A percentile compares a stretch with the other conserved stretches of the same genome.
Evolutionary conservation across 768 basidiomycete species (phyloP).

Genomic region (Panaeolus papilionaceus): DNA sequence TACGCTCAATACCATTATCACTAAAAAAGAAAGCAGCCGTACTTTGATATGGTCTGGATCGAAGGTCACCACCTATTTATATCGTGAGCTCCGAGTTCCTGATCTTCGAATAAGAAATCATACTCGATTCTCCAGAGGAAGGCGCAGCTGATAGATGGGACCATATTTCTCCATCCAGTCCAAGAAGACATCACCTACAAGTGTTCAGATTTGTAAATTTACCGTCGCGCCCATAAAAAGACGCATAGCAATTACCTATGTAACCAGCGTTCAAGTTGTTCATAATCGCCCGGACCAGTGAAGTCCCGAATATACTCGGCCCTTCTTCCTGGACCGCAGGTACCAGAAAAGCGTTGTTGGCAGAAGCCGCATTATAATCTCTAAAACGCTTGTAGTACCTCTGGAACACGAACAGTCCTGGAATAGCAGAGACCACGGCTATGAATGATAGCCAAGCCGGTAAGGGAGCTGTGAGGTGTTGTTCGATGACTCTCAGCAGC

Average conservation of each 20-base stretch:
- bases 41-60: slow-evolving; percentile 19
- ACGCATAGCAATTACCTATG: not conserved
- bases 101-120: slow-evolving; percentile 1
- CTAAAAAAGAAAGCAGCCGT: not conserved
- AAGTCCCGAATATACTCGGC: not conserved
- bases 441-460: slow-evolving; percentile 7
- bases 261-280: slow-evolving; percentile 1
- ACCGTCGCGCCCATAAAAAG: not conserved
- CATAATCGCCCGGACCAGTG: slow-evolving; percentile 4
- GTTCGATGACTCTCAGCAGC: not conserved
- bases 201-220: not conserved
- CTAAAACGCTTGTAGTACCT: slow-evolving; percentile 13
- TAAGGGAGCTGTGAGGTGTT: not conserved
- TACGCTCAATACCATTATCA: not conserved
- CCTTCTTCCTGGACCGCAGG: not conserved
- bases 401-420: slow-evolving; percentile 8
- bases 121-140: slow-evolving; percentile 14
- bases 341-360: not conserved
- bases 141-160: not conserved
- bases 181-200: slow-evolving; percentile 13
- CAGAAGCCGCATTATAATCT: slow-evolving; percentile 7
- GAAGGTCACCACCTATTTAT: slow-evolving; percentile 16
- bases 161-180: slow-evolving; percentile 16
- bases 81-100: not conserved
- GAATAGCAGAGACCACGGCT: slow-evolving; percentile 2